Evolutionary conservation across 371 early-diverging fungal genomes (phyloP).

Genomic region (Basidiobolus meristosporus): DNA sequence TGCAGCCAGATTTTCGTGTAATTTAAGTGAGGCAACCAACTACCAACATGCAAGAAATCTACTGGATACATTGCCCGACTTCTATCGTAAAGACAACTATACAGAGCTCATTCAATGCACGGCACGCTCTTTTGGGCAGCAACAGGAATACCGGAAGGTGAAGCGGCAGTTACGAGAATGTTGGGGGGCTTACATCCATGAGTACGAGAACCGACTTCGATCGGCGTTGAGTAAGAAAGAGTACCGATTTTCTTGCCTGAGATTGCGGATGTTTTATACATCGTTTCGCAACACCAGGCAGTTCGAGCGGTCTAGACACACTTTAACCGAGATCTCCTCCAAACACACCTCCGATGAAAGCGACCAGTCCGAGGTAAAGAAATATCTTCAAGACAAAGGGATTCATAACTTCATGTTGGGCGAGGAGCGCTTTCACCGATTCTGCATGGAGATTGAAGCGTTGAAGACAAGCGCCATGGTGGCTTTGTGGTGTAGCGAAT

Average conservation of each 20-base stretch:
- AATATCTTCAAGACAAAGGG: conserved; percentile 8
- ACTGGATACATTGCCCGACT: not conserved
- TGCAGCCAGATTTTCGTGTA: not conserved
- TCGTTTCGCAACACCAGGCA: conserved; percentile 8
- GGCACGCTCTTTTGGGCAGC: conserved; percentile 12
- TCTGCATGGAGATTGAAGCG: conserved; percentile 14
- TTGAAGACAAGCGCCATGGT: conserved; percentile 3
- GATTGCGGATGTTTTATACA: conserved; percentile 15
- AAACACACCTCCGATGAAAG: not conserved
- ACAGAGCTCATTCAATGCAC: conserved; percentile 9
- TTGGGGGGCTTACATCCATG: conserved; percentile 12
- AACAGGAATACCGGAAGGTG: conserved; percentile 7
- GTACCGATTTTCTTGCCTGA: conserved; percentile 7
- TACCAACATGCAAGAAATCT: not conserved
- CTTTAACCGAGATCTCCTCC: conserved; percentile 1
- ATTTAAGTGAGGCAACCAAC: not conserved
- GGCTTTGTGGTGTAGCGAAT: conserved; percentile 8
- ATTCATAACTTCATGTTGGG: conserved; percentile 15
- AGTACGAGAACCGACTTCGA: conserved; percentile 9
- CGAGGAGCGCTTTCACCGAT: conserved; percentile 15
- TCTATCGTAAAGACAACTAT: conserved; percentile 6
- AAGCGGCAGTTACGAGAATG: conserved; percentile 7
- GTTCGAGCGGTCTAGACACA: conserved; percentile 9
- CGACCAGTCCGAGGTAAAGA: conserved; percentile 10
- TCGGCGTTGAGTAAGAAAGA: conserved; percentile 8